Evolutionary conservation across 2,329 filamentous ascomycete species (phyloP).

Genomic region (Mollisia scopiformis): DNA sequence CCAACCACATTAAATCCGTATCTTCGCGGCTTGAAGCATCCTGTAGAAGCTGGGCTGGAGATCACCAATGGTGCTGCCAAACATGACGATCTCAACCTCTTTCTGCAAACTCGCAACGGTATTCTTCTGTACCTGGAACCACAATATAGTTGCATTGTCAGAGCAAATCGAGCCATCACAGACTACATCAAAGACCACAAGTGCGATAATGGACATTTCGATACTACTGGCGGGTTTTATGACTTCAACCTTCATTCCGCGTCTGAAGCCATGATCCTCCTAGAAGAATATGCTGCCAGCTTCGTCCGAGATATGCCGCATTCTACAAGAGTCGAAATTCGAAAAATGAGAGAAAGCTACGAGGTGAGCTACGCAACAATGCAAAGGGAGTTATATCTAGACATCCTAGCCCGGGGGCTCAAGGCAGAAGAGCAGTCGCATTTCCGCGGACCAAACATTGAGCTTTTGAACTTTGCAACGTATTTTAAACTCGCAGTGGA

Average conservation of each 20-base stretch:
- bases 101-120: background rate
- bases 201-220: background rate
- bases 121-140: conserved; percentile 6
- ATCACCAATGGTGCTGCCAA: background rate
- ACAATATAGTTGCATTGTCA: conserved; percentile 5
- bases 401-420: background rate
- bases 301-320: conserved; percentile 6
- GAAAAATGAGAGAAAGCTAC: background rate
- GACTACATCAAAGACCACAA: conserved; percentile 1
- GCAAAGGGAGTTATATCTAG: background rate
- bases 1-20: background rate
- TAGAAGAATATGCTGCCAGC: conserved; percentile 1
- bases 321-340: background rate
- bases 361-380: background rate
- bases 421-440: background rate
- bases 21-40: background rate
- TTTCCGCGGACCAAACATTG: background rate
- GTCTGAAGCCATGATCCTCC: background rate
- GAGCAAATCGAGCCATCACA: background rate
- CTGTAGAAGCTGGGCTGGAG: conserved; percentile 7
- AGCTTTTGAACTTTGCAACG: background rate
- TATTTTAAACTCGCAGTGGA: background rate
- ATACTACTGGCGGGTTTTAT: background rate
- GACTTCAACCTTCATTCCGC: too few species aligned
- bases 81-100: background rate